phyloP scores from a whole-genome alignment of 345 rosid genomes.

The Populus nigra region DNA sequence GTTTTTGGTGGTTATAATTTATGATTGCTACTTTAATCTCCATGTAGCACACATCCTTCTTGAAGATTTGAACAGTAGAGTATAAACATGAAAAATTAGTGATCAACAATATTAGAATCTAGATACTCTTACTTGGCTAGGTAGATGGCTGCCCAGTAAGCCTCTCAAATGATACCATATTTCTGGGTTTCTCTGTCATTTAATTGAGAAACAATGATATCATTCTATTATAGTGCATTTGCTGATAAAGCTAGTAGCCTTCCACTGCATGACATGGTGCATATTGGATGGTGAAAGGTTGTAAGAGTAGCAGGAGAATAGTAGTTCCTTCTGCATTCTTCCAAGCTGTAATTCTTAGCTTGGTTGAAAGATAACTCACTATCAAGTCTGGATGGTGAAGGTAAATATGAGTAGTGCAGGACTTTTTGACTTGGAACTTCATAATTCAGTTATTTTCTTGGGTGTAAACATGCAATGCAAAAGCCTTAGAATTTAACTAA shows the following conservation, averaged over 20 bases:
- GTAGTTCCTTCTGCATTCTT: background rate
- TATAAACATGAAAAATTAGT: background rate
- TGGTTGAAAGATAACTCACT: background rate
- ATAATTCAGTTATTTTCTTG: background rate
- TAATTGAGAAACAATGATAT: background rate
- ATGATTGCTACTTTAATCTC: background rate
- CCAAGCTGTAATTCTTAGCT: background rate
- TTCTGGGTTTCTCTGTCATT: no score
- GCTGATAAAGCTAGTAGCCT: background rate
- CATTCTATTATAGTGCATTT: background rate
- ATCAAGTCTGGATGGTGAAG: no score
- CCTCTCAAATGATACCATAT: background rate
- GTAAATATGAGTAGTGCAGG: background rate
- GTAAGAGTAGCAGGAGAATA: background rate
- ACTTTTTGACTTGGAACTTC: background rate
- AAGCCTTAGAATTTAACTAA: background rate
- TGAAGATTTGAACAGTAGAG: background rate
- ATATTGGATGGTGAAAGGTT: background rate
- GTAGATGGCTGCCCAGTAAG: background rate
- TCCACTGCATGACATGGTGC: background rate
- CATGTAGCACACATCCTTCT: background rate
- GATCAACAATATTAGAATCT: background rate
- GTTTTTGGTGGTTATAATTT: constrained; percentile 26
- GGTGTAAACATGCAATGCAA: background rate
- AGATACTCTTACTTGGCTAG: background rate